These are phyloP conservation scores for Sporothrix luriei DNA, from an alignment of 2,329 filamentous ascomycete genomes.

Conservation along the genomic window DNA sequence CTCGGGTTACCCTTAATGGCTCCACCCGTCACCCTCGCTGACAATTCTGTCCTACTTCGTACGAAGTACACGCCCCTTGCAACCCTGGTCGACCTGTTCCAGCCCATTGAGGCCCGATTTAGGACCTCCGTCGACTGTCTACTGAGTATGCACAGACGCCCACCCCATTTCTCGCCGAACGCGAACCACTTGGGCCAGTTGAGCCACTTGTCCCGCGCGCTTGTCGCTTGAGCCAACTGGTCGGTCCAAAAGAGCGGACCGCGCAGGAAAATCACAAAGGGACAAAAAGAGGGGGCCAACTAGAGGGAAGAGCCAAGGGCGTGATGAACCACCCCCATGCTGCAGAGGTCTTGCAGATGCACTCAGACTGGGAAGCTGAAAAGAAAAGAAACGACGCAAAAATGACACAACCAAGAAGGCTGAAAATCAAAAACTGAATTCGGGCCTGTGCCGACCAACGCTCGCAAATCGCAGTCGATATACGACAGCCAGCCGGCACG, in stretches of 20 bases:
- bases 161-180: slow-evolving; percentile 22
- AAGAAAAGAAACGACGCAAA: slow-evolving; percentile 18
- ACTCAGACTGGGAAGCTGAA: not conserved
- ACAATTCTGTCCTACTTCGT: not conserved
- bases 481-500: not conserved
- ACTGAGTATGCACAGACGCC: not conserved
- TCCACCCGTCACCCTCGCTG: not conserved
- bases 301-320: slow-evolving; percentile 15
- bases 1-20: not conserved
- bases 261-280: not conserved
- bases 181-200: not conserved
- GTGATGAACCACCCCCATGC: slow-evolving; percentile 13
- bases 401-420: slow-evolving; percentile 11
- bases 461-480: not conserved
- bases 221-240: slow-evolving; percentile 28
- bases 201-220: slow-evolving; percentile 28
- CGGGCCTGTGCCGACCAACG: not conserved
- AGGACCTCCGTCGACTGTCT: not conserved
- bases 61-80: slow-evolving; percentile 22
- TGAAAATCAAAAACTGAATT: not conserved
- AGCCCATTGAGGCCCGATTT: not conserved
- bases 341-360: slow-evolving; percentile 14
- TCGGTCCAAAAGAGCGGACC: not conserved
- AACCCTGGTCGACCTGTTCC: slow-evolving; percentile 4
- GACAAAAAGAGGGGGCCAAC: slow-evolving; percentile 6